These are phyloP conservation scores for Cladophialophora yegresii DNA, from an alignment of 2,329 filamentous ascomycete species.

Conservation along the genomic window DNA sequence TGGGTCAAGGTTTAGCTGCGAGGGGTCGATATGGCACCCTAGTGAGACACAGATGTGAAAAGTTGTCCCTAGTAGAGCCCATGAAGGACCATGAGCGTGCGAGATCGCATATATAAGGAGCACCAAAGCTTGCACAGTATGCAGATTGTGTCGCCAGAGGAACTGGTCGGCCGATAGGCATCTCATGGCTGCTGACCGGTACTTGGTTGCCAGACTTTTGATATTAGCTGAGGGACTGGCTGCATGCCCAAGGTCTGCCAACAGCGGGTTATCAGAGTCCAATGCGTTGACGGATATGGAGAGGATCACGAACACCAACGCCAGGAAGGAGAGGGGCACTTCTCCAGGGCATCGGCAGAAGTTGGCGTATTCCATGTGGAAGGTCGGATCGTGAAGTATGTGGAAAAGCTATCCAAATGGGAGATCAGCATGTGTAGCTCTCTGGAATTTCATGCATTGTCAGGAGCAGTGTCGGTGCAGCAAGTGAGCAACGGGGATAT, in stretches of 20 bases:
- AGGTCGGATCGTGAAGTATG: conserved; percentile 47
- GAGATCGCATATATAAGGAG: conserved; percentile 45
- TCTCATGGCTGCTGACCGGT: conserved; percentile 43
- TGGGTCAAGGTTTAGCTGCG: conserved; percentile 41
- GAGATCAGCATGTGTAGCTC: background rate
- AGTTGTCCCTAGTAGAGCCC: conserved; percentile 46
- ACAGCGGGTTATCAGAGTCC: conserved; percentile 42
- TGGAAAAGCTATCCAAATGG: conserved; percentile 41
- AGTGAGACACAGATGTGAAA: conserved; percentile 47
- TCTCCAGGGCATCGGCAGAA: conserved; percentile 43
- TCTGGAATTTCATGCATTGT: background rate
- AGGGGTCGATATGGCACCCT: conserved; percentile 48
- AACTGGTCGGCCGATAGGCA: conserved; percentile 46
- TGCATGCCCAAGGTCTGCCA: conserved; percentile 45
- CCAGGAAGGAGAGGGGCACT: conserved; percentile 45
- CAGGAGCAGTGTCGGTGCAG: background rate
- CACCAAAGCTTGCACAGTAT: conserved; percentile 46
- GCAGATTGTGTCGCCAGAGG: conserved; percentile 45
- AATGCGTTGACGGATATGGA: conserved; percentile 44
- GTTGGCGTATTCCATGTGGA: conserved; percentile 44
- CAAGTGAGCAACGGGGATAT: no score
- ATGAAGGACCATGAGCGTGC: conserved; percentile 43
- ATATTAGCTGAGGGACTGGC: conserved; percentile 43
- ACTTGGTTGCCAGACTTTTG: conserved; percentile 43
- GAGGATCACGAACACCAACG: conserved; percentile 45